A percentile compares a stretch with the other conserved stretches of the same genome.
These are phyloP conservation scores for Cucurbita maxima DNA, from an alignment of 306 rosid species.

Conservation along the genomic window DNA sequence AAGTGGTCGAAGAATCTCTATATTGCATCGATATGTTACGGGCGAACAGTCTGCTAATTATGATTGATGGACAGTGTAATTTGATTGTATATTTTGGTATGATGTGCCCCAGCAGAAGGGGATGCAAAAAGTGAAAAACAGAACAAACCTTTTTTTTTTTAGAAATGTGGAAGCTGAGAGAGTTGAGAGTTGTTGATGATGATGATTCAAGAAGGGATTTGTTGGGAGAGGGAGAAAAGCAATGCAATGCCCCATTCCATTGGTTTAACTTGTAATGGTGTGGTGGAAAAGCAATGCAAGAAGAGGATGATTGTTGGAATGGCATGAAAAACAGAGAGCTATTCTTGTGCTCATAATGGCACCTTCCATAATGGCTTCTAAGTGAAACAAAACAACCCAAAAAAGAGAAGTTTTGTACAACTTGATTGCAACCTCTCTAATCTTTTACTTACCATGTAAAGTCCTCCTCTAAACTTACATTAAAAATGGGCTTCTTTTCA, in stretches of 20 bases:
- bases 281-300: neutral
- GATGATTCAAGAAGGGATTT: neutral
- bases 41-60: conserved; percentile 75
- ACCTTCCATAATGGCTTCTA: neutral
- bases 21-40: conserved; percentile 81
- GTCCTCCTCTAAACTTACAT: neutral
- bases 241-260: neutral
- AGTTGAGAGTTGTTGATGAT: neutral
- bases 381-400: neutral
- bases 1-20: conserved; percentile 91
- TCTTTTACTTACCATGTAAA: neutral
- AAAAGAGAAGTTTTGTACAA: neutral
- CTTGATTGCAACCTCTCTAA: conserved; percentile 6
- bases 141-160: neutral
- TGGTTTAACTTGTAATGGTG: neutral
- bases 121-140: conserved; percentile 12
- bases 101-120: conserved; percentile 9
- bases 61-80: conserved; percentile 11
- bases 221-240: neutral
- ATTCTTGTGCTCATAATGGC: neutral
- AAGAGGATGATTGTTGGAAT: neutral
- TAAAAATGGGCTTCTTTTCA: neutral
- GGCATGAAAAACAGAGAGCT: neutral
- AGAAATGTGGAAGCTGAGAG: conserved; percentile 6
- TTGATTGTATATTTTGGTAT: conserved; percentile 17